phyloP scores from a whole-genome alignment of 345 rosid genomes.

The Barbarea vulgaris region DNA sequence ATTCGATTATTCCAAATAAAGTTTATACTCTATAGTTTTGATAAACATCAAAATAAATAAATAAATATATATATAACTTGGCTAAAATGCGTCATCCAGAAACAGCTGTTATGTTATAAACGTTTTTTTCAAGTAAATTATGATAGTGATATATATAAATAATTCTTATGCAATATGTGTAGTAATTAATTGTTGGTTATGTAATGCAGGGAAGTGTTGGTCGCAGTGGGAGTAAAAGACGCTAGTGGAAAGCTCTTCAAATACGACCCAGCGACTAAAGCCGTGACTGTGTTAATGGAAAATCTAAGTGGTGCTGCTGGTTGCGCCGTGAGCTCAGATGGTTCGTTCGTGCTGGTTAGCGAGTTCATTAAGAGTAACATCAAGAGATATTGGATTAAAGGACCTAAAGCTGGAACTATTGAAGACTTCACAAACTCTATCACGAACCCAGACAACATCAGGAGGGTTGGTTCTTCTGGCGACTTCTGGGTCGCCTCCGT shows the following conservation, averaged over 20 bases:
- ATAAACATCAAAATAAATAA: not conserved
- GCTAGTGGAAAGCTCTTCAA: slow-evolving; percentile 39
- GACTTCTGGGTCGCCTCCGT: slow-evolving; percentile 43
- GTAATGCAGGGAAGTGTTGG: slow-evolving; percentile 31
- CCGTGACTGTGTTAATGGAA: slow-evolving; percentile 32
- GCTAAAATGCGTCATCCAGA: too few relatives aligned
- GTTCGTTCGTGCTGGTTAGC: slow-evolving; percentile 37
- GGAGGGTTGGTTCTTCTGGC: slow-evolving; percentile 33
- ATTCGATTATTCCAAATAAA: too few relatives aligned
- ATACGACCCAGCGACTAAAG: slow-evolving; percentile 39
- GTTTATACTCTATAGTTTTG: not conserved
- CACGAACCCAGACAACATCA: slow-evolving; percentile 43
- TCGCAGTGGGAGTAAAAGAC: slow-evolving; percentile 36
- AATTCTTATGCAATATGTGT: not conserved
- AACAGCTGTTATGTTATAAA: not conserved
- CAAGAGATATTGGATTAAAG: slow-evolving; percentile 39
- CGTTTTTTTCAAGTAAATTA: not conserved
- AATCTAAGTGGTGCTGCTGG: slow-evolving; percentile 40
- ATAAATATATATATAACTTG: too few relatives aligned
- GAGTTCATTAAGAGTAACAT: slow-evolving; percentile 43
- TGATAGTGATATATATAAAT: not conserved
- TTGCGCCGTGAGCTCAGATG: slow-evolving; percentile 41
- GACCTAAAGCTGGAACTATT: slow-evolving; percentile 32
- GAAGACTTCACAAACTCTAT: slow-evolving; percentile 34
- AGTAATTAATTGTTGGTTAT: not conserved